Conservation (phyloP, 768 basidiomycete genomes). For the Phylloporus arenicola region DNA sequence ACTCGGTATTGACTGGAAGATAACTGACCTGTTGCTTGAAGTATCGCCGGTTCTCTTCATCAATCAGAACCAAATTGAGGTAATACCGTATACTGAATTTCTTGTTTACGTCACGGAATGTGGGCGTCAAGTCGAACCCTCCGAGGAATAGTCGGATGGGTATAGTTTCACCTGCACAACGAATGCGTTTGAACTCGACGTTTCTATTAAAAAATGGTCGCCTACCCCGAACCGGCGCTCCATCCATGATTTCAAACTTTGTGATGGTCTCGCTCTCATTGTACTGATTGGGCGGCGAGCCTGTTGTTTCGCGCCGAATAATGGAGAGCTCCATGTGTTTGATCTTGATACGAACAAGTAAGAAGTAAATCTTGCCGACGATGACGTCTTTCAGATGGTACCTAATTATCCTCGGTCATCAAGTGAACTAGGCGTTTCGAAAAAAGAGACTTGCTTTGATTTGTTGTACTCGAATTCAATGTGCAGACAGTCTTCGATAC, state of each 20-base stretch:
- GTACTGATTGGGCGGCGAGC: constrained; percentile 97
- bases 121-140: constrained; percentile 97
- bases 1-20: background rate
- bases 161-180: constrained; percentile 83
- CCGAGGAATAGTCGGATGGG: constrained; percentile 97
- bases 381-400: constrained; percentile 99
- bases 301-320: constrained; percentile 95
- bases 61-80: constrained; percentile 93
- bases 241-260: constrained; percentile 99
- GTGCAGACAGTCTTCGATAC: constrained; percentile 97
- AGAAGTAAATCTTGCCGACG: constrained; percentile 98
- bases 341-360: constrained; percentile 98
- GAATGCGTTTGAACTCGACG: background rate
- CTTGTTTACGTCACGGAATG: constrained; percentile 99
- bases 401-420: constrained; percentile 37
- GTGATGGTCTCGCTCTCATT: constrained; percentile 99
- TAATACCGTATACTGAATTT: constrained; percentile 98
- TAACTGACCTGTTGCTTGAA: constrained; percentile 86
- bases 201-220: background rate
- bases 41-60: constrained; percentile 96
- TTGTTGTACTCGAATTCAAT: constrained; percentile 99
- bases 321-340: constrained; percentile 99
- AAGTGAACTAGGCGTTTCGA: background rate
- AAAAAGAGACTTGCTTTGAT: constrained; percentile 67
- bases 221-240: constrained; percentile 90